These are phyloP conservation scores for Clitopilus hobsonii DNA, from an alignment of 768 basidiomycete species.

Conservation along the genomic window DNA sequence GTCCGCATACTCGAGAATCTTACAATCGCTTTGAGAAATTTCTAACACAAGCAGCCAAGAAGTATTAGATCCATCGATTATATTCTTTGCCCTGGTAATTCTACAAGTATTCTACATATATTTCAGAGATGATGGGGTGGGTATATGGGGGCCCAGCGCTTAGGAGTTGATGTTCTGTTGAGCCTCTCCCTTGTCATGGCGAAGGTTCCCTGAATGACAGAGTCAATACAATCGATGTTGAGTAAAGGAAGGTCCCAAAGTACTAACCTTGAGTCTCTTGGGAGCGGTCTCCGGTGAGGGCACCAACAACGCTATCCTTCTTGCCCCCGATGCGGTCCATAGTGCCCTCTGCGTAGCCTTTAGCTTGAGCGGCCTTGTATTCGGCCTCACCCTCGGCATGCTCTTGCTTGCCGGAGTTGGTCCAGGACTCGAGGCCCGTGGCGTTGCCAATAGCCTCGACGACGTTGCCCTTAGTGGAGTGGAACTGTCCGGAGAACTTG, in stretches of 20 bases:
- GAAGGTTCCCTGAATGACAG: constrained; percentile 33
- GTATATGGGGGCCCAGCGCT: background rate
- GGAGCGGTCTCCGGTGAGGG: constrained; percentile 43
- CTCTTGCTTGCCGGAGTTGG: constrained; percentile 43
- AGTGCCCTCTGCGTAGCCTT: constrained; percentile 46
- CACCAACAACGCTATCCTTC: constrained; percentile 44
- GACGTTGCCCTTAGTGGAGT: constrained; percentile 36
- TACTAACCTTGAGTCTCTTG: constrained; percentile 37
- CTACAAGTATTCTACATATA: background rate
- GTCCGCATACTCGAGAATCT: too few species aligned
- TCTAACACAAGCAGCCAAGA: too few species aligned
- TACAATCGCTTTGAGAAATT: too few species aligned
- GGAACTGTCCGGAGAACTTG: constrained; percentile 38
- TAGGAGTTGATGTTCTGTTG: constrained; percentile 20
- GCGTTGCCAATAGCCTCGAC: constrained; percentile 37
- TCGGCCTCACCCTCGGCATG: constrained; percentile 48
- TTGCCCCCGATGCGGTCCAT: constrained; percentile 40
- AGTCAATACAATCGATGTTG: background rate
- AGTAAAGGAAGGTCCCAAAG: background rate
- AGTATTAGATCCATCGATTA: too few species aligned
- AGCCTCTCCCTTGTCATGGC: constrained; percentile 22
- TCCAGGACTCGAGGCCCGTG: constrained; percentile 41
- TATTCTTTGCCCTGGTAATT: too few species aligned
- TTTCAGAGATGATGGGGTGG: background rate
- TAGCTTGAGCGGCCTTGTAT: constrained; percentile 43